These are phyloP conservation scores for Testicularia cyperi DNA, from an alignment of 1,284 basidiomycete species.

Conservation along the genomic window DNA sequence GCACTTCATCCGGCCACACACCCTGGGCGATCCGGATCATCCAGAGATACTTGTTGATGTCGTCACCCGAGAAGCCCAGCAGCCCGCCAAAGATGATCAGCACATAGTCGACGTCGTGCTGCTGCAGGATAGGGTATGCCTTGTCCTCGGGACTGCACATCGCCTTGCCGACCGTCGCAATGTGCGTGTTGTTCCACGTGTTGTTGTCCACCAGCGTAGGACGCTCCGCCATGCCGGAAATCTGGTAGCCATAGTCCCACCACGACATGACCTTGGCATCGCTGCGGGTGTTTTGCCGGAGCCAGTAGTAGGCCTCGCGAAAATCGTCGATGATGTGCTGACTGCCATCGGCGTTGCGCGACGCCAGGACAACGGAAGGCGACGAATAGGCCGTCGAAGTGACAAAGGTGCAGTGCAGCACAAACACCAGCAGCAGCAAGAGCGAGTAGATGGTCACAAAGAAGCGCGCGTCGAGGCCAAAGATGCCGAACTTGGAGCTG, in stretches of 20 bases:
- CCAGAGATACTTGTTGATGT: conserved; percentile 96
- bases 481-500: conserved; percentile 68
- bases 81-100: conserved; percentile 96
- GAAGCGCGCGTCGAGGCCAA: conserved; percentile 79
- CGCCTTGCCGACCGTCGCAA: conserved; percentile 64
- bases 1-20: conserved; percentile 97
- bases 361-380: conserved; percentile 91
- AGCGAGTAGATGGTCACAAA: conserved; percentile 76
- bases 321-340: conserved; percentile 98
- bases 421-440: conserved; percentile 75
- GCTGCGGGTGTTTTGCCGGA: conserved; percentile 89
- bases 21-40: conserved; percentile 91
- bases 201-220: conserved; percentile 99
- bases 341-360: conserved; percentile 76
- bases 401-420: conserved; percentile 91
- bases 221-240: conserved; percentile 96
- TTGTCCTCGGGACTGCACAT: conserved; percentile 93
- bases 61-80: conserved; percentile 95
- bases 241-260: conserved; percentile 99
- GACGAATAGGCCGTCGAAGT: conserved; percentile 95
- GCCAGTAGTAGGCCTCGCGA: conserved; percentile 99
- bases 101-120: conserved; percentile 98
- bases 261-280: conserved; percentile 95
- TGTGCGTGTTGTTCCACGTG: conserved; percentile 93
- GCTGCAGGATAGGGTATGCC: conserved; percentile 91